Evolutionary conservation across 495 filamentous ascomycete genomes (phyloP).

Genomic region (Aeminium ludgeri): DNA sequence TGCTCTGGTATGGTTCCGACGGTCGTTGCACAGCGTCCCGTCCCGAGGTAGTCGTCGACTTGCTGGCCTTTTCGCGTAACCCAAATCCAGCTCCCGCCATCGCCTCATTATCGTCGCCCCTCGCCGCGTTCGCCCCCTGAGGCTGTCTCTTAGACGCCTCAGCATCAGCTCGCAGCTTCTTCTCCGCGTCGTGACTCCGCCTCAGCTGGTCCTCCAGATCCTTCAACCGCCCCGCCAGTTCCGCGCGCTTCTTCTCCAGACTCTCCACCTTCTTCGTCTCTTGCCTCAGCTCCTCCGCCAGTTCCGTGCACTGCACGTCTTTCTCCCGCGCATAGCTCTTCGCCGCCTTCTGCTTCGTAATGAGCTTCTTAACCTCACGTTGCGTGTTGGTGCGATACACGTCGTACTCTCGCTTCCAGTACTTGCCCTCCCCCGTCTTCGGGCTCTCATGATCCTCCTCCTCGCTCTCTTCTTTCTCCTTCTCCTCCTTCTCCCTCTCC

Average conservation of each 20-base stretch:
- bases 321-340: constrained; percentile 84
- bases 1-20: too few species aligned
- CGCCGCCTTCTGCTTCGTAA: constrained; percentile 43
- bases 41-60: too few species aligned
- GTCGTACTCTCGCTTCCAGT: constrained; percentile 87
- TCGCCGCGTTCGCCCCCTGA: not conserved
- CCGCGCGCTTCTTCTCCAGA: constrained; percentile 19
- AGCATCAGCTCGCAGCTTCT: not conserved
- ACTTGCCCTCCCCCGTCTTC: constrained; percentile 68
- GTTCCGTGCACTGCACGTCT: constrained; percentile 57
- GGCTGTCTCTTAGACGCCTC: not conserved
- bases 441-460: constrained; percentile 39
- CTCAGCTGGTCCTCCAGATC: constrained; percentile 4
- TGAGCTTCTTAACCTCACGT: constrained; percentile 42
- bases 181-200: not conserved
- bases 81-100: not conserved
- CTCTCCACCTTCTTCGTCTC: constrained; percentile 39
- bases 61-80: too few species aligned
- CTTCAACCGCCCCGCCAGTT: constrained; percentile 20
- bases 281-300: constrained; percentile 54
- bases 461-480: not conserved
- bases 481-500: not conserved
- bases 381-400: constrained; percentile 62
- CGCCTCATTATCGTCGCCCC: not conserved
- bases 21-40: too few species aligned